Evolutionary conservation across 306 rosid genomes (phyloP).

Genomic region (Styphnolobium japonicum): DNA sequence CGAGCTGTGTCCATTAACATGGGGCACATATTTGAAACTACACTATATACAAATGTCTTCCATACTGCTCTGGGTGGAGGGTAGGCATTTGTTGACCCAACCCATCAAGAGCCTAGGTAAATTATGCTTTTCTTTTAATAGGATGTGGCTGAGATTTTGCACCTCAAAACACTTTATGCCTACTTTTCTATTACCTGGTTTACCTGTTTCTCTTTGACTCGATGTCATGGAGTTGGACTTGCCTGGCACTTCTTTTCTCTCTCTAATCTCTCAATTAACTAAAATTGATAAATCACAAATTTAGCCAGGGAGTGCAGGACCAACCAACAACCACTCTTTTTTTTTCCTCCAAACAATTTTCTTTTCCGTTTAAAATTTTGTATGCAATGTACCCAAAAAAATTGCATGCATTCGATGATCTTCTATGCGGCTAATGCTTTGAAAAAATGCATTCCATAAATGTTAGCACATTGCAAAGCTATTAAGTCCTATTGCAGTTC

Average conservation of each 20-base stretch:
- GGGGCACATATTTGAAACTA: constrained; percentile 29
- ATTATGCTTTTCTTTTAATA: constrained; percentile 18
- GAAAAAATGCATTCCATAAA: not conserved
- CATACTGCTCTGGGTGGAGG: constrained; percentile 27
- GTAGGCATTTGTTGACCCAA: constrained; percentile 31
- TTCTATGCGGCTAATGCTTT: not conserved
- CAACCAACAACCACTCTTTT: not conserved
- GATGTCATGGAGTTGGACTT: constrained; percentile 9
- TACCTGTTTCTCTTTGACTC: constrained; percentile 34
- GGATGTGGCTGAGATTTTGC: constrained; percentile 28
- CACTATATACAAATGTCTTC: not conserved
- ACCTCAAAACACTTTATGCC: constrained; percentile 24
- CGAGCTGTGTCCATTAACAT: constrained; percentile 9
- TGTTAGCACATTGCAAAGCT: constrained; percentile 2
- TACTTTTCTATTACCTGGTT: constrained; percentile 31
- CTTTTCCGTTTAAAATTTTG: not conserved
- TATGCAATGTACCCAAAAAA: too few species aligned
- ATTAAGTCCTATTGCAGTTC: not conserved
- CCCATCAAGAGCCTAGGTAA: constrained; percentile 15
- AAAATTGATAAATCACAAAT: constrained; percentile 12
- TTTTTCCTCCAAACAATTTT: not conserved
- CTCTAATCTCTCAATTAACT: constrained; percentile 4
- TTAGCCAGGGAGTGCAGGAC: not conserved
- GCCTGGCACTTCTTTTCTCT: not conserved
- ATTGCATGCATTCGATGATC: not conserved